These are phyloP conservation scores for Corymbia maculata DNA, from an alignment of 345 rosid species.

Conservation along the genomic window DNA sequence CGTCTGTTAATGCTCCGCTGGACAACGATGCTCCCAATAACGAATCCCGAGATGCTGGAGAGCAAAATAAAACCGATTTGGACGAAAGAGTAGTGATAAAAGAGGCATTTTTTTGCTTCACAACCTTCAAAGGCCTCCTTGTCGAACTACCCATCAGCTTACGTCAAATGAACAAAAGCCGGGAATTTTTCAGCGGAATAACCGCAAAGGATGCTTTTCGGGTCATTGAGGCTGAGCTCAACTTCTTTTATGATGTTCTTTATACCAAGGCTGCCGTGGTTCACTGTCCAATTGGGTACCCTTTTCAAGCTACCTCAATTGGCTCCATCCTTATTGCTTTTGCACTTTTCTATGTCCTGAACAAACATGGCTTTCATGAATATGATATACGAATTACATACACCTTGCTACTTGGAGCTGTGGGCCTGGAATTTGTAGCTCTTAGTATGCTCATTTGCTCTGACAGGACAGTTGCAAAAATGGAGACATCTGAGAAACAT, in stretches of 20 bases:
- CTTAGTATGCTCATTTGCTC: too few relatives aligned
- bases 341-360: background rate
- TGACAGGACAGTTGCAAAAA: rapidly evolving
- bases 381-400: too few relatives aligned
- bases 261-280: background rate
- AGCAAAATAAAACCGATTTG: background rate
- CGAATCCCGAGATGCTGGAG: too few relatives aligned
- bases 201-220: background rate
- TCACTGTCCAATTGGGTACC: background rate
- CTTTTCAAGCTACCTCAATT: background rate
- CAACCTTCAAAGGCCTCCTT: background rate
- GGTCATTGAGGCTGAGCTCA: background rate
- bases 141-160: background rate
- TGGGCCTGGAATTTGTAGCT: too few relatives aligned
- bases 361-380: too few relatives aligned
- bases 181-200: background rate
- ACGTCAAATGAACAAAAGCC: background rate
- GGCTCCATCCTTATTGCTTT: background rate
- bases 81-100: background rate
- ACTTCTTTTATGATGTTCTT: background rate
- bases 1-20: too few relatives aligned
- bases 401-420: too few relatives aligned
- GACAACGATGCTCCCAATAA: too few relatives aligned
- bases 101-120: background rate
- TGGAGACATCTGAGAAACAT: too few relatives aligned